These are phyloP conservation scores for Parietaria judaica DNA, from an alignment of 306 rosid species.

Conservation along the genomic window DNA sequence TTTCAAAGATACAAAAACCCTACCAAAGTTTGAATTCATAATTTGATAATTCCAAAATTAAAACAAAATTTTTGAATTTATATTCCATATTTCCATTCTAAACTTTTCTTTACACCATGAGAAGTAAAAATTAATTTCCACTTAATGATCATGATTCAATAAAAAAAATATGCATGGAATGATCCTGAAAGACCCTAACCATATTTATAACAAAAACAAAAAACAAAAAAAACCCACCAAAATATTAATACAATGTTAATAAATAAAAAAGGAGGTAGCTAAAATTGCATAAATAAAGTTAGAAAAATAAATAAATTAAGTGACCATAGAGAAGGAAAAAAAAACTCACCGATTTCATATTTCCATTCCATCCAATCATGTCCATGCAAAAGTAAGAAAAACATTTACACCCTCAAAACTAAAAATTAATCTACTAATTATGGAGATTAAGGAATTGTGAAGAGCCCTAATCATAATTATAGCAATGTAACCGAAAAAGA, in stretches of 20 bases:
- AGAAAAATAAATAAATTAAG: neutral
- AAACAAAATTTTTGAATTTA: too few relatives aligned
- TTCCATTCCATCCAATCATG: conserved; percentile 14
- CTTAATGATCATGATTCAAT: too few relatives aligned
- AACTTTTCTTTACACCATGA: too few relatives aligned
- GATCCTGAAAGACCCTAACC: too few relatives aligned
- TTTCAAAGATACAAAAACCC: conserved; percentile 16
- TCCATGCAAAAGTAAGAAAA: too few relatives aligned
- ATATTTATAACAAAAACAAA: neutral
- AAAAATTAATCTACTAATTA: neutral
- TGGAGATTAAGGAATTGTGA: too few relatives aligned
- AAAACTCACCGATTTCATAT: conserved; percentile 14
- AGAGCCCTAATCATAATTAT: too few relatives aligned
- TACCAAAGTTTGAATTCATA: conserved; percentile 10
- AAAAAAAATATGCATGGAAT: too few relatives aligned
- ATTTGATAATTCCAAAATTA: too few relatives aligned
- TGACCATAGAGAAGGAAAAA: conserved; percentile 1
- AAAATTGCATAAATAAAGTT: neutral
- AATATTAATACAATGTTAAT: neutral
- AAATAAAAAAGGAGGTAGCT: neutral
- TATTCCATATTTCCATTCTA: too few relatives aligned
- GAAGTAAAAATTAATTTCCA: too few relatives aligned
- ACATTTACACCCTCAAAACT: neutral
- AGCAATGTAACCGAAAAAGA: too few relatives aligned
- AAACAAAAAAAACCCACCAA: neutral